Evolutionary conservation across 805 yeast species (phyloP).

Genomic region (Pichia kluyveri): DNA sequence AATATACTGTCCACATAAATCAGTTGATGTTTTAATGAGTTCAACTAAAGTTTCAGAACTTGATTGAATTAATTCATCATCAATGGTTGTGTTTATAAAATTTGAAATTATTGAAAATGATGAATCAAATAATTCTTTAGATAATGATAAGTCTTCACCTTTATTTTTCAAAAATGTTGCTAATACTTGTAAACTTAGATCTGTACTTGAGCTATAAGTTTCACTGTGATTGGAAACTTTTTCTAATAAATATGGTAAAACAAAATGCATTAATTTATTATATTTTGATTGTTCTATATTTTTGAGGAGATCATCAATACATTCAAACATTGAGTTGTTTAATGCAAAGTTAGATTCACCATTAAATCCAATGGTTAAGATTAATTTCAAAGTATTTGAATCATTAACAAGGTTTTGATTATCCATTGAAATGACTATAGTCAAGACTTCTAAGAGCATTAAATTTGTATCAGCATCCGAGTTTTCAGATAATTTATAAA

Average conservation of each 20-base stretch:
- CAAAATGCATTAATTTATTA: conserved; percentile 36
- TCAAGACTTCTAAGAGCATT: conserved; percentile 60
- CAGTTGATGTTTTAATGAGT: conserved; percentile 37
- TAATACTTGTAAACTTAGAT: conserved; percentile 49
- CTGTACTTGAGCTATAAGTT: conserved; percentile 54
- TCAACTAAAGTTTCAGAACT: conserved; percentile 68
- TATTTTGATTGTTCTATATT: conserved; percentile 38
- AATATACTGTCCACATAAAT: conserved; percentile 24
- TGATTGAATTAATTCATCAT: conserved; percentile 68
- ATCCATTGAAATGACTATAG: conserved; percentile 44
- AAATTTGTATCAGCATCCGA: conserved; percentile 78
- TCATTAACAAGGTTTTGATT: conserved; percentile 25
- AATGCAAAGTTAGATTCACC: conserved; percentile 71
- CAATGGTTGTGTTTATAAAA: conserved; percentile 40
- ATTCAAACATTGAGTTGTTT: conserved; percentile 57
- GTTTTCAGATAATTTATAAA: conserved; percentile 40
- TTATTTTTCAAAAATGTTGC: conserved; percentile 40
- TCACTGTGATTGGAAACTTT: conserved; percentile 28
- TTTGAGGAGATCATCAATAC: conserved; percentile 51
- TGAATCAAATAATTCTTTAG: conserved; percentile 29
- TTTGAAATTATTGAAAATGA: conserved; percentile 36
- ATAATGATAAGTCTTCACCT: conserved; percentile 9
- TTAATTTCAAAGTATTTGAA: conserved; percentile 37
- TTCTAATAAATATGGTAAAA: conserved; percentile 42
- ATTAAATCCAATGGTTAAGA: conserved; percentile 57